Base-by-base conservation (phyloP, 1,139 yeast species). In the Kodamaea derodonti region DNA sequence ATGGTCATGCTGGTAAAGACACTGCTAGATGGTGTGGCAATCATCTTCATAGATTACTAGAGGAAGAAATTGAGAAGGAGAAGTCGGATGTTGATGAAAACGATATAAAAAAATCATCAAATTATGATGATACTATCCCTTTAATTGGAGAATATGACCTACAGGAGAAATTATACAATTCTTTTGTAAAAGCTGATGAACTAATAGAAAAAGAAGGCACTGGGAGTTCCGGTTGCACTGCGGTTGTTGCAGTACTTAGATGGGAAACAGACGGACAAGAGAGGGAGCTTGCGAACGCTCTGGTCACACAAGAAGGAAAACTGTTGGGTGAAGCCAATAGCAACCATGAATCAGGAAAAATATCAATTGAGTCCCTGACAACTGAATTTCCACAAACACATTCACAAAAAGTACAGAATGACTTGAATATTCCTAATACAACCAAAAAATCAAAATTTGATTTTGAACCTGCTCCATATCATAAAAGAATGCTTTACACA, bases 1-100 rank as follows among this genome's bases (percentile, higher is more conserved):
- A 92, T 59, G 99, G 99, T 11, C 99, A 92, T 61, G 98, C 97
- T 3, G 99, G 99, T 13, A 78, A 81, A 41, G 87, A 80, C 46
- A 83, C 95, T 8, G 95, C 98, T 2, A 79, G 94, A 48, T 92
- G 95, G 95, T 88, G 97, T 62, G 95, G 97, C 0, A 82, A 87
- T 43, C 78, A 85, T 48, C 62, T 92, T 41, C 97, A 92, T 56
- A 58, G 69, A n/a, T 54, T 81, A 33, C 56, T 84, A 33, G 84
- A 77, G 39, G 69, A 68, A 30, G 76, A 72, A 42, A 72, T 84
- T 14, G 45, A 42, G 13, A 34, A 36, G 17, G 35, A 34, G 24
- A 14, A 26, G 29, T n/a, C 35, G 33, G 12, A 15, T n/a, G 39
- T 29, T 10, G 38, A 35, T 14, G 45, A 46, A 29, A 34, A 38